Conservation (phyloP, 805 yeast genomes). For the Jamesozyma rosinii region DNA sequence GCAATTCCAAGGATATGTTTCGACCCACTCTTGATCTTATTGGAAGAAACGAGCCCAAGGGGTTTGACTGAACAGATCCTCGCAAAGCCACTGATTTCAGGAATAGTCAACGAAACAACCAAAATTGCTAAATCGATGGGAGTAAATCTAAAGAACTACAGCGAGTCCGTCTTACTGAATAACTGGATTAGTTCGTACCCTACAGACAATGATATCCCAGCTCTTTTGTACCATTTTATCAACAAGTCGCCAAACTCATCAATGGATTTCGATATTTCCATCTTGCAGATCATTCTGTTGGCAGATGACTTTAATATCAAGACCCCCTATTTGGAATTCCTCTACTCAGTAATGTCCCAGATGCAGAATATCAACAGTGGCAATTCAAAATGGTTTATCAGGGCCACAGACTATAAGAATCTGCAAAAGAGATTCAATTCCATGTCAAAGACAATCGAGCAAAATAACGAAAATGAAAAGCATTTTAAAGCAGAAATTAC, state of each 20-base stretch:
- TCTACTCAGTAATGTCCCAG: constrained; percentile 71
- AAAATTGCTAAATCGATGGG: constrained; percentile 71
- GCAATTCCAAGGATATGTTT: constrained; percentile 72
- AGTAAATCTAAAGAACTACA: constrained; percentile 56
- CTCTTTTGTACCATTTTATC: constrained; percentile 57
- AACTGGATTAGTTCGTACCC: constrained; percentile 45
- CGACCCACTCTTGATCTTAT: constrained; percentile 63
- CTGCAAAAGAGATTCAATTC: neutral
- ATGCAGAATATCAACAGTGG: constrained; percentile 41
- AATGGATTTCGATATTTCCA: constrained; percentile 61
- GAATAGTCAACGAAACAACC: constrained; percentile 65
- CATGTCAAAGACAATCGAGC: constrained; percentile 7
- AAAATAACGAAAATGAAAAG: neutral
- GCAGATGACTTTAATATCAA: constrained; percentile 84
- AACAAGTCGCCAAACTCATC: constrained; percentile 39
- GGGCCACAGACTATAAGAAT: constrained; percentile 8
- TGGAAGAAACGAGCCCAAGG: constrained; percentile 60
- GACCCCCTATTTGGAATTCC: constrained; percentile 83
- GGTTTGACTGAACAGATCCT: constrained; percentile 55
- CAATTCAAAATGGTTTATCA: constrained; percentile 27
- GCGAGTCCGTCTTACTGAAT: constrained; percentile 48
- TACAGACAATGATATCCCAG: constrained; percentile 41
- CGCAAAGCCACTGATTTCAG: constrained; percentile 78
- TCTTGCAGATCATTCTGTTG: constrained; percentile 76
- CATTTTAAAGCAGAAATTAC: constrained; percentile 1